Evolutionary conservation across 2,329 filamentous ascomycete genomes (phyloP).

Genomic region (Ascocoryne sarcoides): DNA sequence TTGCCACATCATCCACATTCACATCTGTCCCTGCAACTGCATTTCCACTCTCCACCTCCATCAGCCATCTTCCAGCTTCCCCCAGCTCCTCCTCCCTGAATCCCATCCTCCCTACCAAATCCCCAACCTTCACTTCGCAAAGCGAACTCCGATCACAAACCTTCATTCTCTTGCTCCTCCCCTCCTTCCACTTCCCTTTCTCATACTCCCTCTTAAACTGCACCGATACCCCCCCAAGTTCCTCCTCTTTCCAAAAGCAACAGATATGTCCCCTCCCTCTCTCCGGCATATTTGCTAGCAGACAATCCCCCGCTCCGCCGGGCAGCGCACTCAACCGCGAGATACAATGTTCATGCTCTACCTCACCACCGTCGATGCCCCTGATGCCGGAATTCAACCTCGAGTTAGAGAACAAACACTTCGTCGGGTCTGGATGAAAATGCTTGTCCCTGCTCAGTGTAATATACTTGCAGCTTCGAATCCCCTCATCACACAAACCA

Average conservation of each 20-base stretch:
- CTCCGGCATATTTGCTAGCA: background rate
- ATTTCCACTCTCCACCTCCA: no score
- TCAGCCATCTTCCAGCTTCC: no score
- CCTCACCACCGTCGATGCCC: background rate
- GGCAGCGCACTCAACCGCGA: conserved; percentile 1
- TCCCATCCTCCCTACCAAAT: no score
- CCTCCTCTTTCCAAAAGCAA: conserved; percentile 5
- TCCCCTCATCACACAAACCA: background rate
- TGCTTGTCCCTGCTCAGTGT: background rate
- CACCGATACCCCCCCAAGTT: background rate
- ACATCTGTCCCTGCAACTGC: no score
- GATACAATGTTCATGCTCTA: conserved; percentile 6
- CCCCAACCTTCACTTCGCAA: no score
- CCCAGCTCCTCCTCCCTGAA: no score
- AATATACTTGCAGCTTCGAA: background rate
- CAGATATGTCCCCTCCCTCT: conserved; percentile 1
- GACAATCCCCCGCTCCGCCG: conserved; percentile 1
- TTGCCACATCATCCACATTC: no score
- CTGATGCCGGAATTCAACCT: no score
- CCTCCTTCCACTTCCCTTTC: background rate
- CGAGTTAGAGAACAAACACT: background rate
- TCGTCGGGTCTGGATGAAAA: background rate
- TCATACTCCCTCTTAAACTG: background rate
- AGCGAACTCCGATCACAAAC: conserved; percentile 1
- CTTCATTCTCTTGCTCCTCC: background rate